These are phyloP conservation scores for Prunus salicina DNA, from an alignment of 306 rosid species.

Conservation along the genomic window DNA sequence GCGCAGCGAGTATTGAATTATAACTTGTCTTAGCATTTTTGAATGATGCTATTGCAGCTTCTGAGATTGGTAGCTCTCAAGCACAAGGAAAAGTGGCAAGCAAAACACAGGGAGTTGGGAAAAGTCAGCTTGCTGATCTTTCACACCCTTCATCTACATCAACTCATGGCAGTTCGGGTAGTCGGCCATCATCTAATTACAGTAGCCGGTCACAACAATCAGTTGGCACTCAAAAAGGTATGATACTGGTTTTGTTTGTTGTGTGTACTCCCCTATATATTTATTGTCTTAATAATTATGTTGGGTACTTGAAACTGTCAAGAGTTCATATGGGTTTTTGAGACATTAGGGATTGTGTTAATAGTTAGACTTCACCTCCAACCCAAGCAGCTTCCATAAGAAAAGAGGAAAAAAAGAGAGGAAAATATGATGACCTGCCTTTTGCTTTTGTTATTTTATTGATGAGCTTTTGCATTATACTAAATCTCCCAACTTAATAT, in stretches of 20 bases:
- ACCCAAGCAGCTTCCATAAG: background rate
- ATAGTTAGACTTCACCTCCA: slow-evolving; percentile 1
- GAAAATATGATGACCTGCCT: background rate
- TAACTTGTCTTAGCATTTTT: background rate
- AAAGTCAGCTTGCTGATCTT: slow-evolving; percentile 47
- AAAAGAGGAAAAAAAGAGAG: background rate
- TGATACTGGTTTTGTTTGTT: slow-evolving; percentile 5
- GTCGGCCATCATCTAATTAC: slow-evolving; percentile 72
- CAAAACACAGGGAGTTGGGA: slow-evolving; percentile 58
- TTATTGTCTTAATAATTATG: background rate
- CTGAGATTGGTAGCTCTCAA: slow-evolving; percentile 50
- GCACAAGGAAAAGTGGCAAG: slow-evolving; percentile 50
- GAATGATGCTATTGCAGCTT: slow-evolving; percentile 41
- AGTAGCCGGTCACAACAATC: slow-evolving; percentile 61
- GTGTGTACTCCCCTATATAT: background rate
- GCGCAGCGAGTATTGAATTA: slow-evolving; percentile 7
- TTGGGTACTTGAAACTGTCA: background rate
- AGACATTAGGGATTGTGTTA: background rate
- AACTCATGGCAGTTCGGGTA: slow-evolving; percentile 48
- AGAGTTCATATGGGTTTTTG: background rate
- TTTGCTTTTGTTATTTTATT: background rate
- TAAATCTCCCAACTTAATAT: background rate
- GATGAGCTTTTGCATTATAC: background rate
- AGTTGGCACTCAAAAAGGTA: slow-evolving; percentile 79
- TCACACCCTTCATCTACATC: slow-evolving; percentile 44